A percentile compares a stretch with the other conserved stretches of the same genome.
phyloP scores from a whole-genome alignment of 352 stramenopile species.

The Pythium dissotocum region DNA sequence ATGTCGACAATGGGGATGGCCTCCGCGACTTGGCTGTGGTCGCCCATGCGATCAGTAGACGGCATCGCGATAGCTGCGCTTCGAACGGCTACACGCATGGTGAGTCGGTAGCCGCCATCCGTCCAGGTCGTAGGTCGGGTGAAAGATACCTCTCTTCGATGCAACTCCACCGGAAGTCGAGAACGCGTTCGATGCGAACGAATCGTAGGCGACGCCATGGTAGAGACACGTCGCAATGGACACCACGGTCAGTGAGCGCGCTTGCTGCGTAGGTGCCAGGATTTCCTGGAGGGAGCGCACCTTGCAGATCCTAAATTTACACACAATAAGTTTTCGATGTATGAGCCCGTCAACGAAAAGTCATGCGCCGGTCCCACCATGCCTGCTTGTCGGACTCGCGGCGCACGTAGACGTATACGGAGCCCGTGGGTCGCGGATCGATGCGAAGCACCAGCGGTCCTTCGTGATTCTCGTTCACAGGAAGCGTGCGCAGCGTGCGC shows the following conservation, averaged over 20 bases:
- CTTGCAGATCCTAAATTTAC: conserved; percentile 5
- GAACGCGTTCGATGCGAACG: background rate
- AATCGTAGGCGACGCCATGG: conserved; percentile 3
- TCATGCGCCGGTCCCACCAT: conserved; percentile 8
- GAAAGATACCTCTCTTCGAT: conserved; percentile 12
- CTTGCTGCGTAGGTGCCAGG: conserved; percentile 12
- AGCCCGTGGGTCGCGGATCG: conserved; percentile 7
- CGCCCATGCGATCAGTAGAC: background rate
- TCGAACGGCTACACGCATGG: conserved; percentile 1
- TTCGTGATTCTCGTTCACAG: conserved; percentile 14
- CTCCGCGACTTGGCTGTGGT: background rate
- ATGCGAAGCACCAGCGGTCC: conserved; percentile 10
- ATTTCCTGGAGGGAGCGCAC: conserved; percentile 12
- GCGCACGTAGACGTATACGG: conserved; percentile 21
- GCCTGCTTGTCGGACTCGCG: conserved; percentile 17
- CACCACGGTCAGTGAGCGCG: conserved; percentile 7
- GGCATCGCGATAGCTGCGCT: background rate
- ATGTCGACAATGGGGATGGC: conserved; percentile 10
- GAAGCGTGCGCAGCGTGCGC: conserved; percentile 16
- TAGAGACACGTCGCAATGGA: conserved; percentile 16
- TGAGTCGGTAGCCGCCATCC: conserved; percentile 13
- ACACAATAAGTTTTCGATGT: too few species aligned
- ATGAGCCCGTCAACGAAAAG: background rate
- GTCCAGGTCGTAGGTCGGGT: conserved; percentile 7
- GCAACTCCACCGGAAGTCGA: conserved; percentile 4